phyloP scores from a whole-genome alignment of 805 yeast genomes.

The Candida ipomoeae region DNA sequence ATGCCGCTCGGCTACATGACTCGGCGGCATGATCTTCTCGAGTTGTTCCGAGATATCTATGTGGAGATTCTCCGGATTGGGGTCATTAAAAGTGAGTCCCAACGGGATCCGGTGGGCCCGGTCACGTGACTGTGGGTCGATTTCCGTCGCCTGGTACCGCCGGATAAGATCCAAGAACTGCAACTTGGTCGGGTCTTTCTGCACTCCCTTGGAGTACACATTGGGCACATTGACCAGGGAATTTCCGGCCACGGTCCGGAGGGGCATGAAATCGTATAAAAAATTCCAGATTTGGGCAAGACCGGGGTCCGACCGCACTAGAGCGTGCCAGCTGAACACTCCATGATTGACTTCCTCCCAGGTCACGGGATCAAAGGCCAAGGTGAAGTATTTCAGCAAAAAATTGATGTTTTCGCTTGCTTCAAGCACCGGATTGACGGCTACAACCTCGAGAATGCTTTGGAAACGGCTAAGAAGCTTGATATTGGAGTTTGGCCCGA shows the following conservation, averaged over 20 bases:
- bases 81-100: conserved; percentile 15
- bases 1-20: conserved; percentile 10
- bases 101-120: conserved; percentile 6
- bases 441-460: conserved; percentile 6
- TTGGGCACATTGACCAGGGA: conserved; percentile 1
- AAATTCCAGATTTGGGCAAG: conserved; percentile 15
- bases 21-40: conserved; percentile 13
- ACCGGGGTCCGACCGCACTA: conserved; percentile 17
- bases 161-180: conserved; percentile 12
- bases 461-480: conserved; percentile 4
- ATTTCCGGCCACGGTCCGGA: neutral
- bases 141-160: conserved; percentile 7
- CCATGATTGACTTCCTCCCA: conserved; percentile 16
- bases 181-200: conserved; percentile 4
- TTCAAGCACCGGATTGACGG: conserved; percentile 13
- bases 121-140: conserved; percentile 2
- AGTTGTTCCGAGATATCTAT: conserved; percentile 8
- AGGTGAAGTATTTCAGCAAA: conserved; percentile 9
- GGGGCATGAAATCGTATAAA: conserved; percentile 8
- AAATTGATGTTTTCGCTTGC: conserved; percentile 9
- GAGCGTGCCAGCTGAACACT: conserved; percentile 15
- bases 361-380: conserved; percentile 11
- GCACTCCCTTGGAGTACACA: conserved; percentile 2
- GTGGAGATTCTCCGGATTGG: conserved; percentile 7
- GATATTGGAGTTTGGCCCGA: conserved; percentile 9